Base-by-base conservation (phyloP, 495 filamentous ascomycete species). In the Daldinia grandis region DNA sequence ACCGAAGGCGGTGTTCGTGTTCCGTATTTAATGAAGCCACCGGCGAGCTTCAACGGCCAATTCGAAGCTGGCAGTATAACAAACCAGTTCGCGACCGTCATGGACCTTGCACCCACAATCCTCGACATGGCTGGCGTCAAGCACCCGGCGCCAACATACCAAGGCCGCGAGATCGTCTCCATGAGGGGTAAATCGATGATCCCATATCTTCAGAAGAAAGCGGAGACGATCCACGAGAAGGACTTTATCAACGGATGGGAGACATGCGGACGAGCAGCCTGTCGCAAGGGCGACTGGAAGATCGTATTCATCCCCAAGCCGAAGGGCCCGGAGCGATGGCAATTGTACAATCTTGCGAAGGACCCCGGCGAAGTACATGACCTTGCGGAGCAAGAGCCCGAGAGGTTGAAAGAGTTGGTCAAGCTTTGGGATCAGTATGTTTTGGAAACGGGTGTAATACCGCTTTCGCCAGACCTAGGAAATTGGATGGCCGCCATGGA, bases 41-140 rank as follows among this genome's bases (percentile, higher is more conserved):
- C 74, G 1, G 53, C 65, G 3, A 82, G 68, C 72, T 84, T 78
- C 66, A 72, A 73, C 31, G 72, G 78, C 30, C 60, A 69, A 17
- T 56, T 64, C 58, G 76, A 58, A 49, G 74, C 76, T 14, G 68
- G 74, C 62, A 77, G 80, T 38, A 85, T 91, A 73, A 87, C 83
- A 9, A 81, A 89, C 69, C 79, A 84, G 62, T 91, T 89, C 76
- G 81, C 84, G 17, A 90, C 87, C 0, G 85, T 90, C 62, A 90
- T 90, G 88, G 89, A 91, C 67, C 80, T 89, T 5, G 84, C 84
- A 5, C 88, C 87, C 2, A 87, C 85, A 4, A 86, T 90, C 69
- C 77, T 91, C 30, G 82, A 88, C 19, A 87, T 90, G 85, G 89
- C 87, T 0, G 87, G 87, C 28, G 78, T 89, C 12, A 74, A 79